A percentile compares a stretch with the other conserved stretches of the same genome.
These are phyloP conservation scores for Paecilomyces variotii DNA, from an alignment of 2,329 filamentous ascomycete genomes.

Conservation along the genomic window DNA sequence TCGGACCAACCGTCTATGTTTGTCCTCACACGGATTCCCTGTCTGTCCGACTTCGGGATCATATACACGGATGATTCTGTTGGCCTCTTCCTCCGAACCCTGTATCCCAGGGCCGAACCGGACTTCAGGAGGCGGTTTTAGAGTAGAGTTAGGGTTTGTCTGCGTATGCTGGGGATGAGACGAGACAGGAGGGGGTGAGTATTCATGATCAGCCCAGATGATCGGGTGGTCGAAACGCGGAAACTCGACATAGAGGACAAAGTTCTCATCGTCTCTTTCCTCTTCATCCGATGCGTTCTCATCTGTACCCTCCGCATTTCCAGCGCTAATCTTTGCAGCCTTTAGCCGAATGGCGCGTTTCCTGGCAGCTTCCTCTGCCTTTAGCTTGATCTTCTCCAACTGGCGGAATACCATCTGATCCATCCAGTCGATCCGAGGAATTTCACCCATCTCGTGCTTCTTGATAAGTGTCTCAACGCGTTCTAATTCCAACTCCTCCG, in stretches of 20 bases:
- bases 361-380: conserved; percentile 56
- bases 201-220: conserved; percentile 91
- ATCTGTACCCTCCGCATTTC: conserved; percentile 31
- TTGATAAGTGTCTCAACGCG: conserved; percentile 85
- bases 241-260: conserved; percentile 82
- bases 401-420: conserved; percentile 89
- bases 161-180: conserved; percentile 57
- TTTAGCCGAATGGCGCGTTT: conserved; percentile 42
- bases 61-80: conserved; percentile 72
- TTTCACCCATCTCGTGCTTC: conserved; percentile 97
- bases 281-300: conserved; percentile 31
- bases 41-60: conserved; percentile 84
- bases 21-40: conserved; percentile 91
- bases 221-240: conserved; percentile 93
- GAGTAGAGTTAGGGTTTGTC: conserved; percentile 59
- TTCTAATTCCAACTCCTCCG: conserved; percentile 78
- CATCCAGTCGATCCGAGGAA: conserved; percentile 87
- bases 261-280: conserved; percentile 52
- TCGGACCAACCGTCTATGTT: conserved; percentile 84
- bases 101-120: conserved; percentile 86
- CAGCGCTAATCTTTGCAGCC: conserved; percentile 20
- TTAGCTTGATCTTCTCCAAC: conserved; percentile 67
- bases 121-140: conserved; percentile 79
- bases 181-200: conserved; percentile 75
- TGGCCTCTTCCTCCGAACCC: conserved; percentile 45